Evolutionary conservation across 768 basidiomycete genomes (phyloP), one percentile per base, ranked within the genome.

Genomic region (Neoboletus magnificus): DNA sequence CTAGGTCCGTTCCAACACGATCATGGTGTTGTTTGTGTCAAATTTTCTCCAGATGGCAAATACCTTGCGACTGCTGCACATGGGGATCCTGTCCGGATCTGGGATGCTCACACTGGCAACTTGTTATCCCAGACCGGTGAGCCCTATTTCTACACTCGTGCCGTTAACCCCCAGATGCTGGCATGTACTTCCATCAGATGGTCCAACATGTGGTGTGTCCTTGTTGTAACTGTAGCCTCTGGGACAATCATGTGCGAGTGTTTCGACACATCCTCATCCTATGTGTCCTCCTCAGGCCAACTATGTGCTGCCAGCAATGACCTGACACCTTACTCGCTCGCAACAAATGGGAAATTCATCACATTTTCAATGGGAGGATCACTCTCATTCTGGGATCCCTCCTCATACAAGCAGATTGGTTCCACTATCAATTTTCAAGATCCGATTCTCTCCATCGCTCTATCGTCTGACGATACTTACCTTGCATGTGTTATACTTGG

Each of bases 1-100:
- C 11, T 60, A 20, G 45, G 32, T 3, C 57, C 58, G 0, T 29
- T 60, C 4, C 49, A 48, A 30, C 59, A 60, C 22, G 18, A 48
- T 12, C 2, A 3, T 18, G 18, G 20, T 5, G 43, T 60, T 6
- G 35, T 50, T 12, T 57, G 41, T 2, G 40, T 60, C 40, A 55
- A 48, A 4, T 60, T 60, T 27, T 60, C 52, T 11, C 59, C 57
- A 0, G 7, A 12, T 5, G 58, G 52, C 4, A 20, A 49, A 2
- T 45, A 25, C 6, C 44, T 61, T 0, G 53, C 53, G 3, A 55
- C 48, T 1, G 49, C 32, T 6, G 50, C 58, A 4, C 45, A 35
- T 11, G 25, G 39, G 7, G 51, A 36, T 20, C 10, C 29, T 2
- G 48, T 60, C 29, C 48, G 45, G 4, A 20, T 51, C 27, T 60